Conservation (phyloP, 768 basidiomycete genomes). For the Mycena rebaudengoi region DNA sequence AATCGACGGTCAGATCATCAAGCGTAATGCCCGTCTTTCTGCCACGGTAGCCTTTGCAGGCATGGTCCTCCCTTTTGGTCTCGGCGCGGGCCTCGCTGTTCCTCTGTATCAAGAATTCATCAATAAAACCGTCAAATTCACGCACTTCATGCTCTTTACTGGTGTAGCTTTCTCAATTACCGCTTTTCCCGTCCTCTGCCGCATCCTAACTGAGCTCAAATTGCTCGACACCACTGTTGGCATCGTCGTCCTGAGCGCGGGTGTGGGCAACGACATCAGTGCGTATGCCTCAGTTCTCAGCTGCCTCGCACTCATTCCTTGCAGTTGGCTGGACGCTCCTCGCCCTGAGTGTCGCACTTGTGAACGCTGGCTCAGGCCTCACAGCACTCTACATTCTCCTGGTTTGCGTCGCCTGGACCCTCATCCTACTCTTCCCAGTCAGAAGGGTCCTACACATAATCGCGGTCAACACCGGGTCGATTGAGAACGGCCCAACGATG, state of each 20-base stretch:
- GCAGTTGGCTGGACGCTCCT: conserved; percentile 85
- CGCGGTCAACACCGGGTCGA: conserved; percentile 80
- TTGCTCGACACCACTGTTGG: conserved; percentile 92
- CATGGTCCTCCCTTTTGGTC: conserved; percentile 86
- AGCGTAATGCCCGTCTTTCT: conserved; percentile 76
- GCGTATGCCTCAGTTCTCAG: conserved; percentile 26
- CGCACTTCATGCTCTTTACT: conserved; percentile 93
- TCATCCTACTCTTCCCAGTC: conserved; percentile 78
- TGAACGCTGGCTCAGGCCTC: conserved; percentile 85
- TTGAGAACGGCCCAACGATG: conserved; percentile 84
- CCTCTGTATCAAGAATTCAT: conserved; percentile 83
- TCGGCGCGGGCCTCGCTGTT: conserved; percentile 72
- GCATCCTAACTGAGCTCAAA: conserved; percentile 91
- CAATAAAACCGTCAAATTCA: conserved; percentile 71
- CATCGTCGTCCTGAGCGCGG: conserved; percentile 91
- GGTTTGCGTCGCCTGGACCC: conserved; percentile 78
- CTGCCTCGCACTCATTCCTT: neutral
- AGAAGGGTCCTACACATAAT: conserved; percentile 72
- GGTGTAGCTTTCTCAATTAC: conserved; percentile 88
- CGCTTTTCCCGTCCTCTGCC: conserved; percentile 85
- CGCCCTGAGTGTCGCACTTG: conserved; percentile 90
- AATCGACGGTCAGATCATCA: conserved; percentile 84
- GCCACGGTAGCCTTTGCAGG: conserved; percentile 80
- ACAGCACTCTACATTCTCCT: conserved; percentile 89
- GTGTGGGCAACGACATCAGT: conserved; percentile 87